Evolutionary conservation across 495 filamentous ascomycete genomes (phyloP), one percentile per base, ranked within the genome.

Genomic region (Penicillium herquei): DNA sequence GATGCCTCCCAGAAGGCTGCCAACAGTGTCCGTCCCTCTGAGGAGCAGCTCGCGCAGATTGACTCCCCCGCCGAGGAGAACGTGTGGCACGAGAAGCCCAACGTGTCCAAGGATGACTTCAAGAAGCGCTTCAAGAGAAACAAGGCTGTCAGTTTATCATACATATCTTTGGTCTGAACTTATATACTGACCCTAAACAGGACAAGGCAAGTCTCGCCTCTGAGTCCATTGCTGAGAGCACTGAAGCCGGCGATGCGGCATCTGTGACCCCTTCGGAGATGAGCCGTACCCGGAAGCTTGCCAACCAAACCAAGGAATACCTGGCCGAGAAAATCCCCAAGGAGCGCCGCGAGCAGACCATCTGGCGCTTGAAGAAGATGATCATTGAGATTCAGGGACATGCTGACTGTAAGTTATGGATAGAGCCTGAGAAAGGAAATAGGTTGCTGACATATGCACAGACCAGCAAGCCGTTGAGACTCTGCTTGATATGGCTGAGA

Each of bases 321-420:
- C 68, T 96, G 21, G 77, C 79, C 13, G 78, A 84, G 49, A 98
- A 97, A 78, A 78, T 98, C 69, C 93, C 94, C 0, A 78, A 92
- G 76, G 93, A 98, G 74, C 91, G 95, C 54, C 91, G 93, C 31
- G 92, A 98, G 3, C 93, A 96, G 77, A 85, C 85, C 21, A 84
- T 97, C 63, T 97, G 85, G 81, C 89, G 94, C 45, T 70, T 98
- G 54, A 98, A 97, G 84, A 98, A 97, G 83, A 96, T 98, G 90
- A 74, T 98, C 26, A 80, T 96, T 52, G 94, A 98, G 78, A 88
- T 96, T 52, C 94, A 98, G 69, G 86, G 91, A 39, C 94, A 96
- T 66, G 83, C 86, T 49, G 94, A 98, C 58, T 98, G 84, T 87
- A 69, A 69, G 84, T 70, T 43, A 10, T 40, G 10, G 2, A 31